phyloP scores from a whole-genome alignment of 148 eudicot genomes.

The Rheum nobile region DNA sequence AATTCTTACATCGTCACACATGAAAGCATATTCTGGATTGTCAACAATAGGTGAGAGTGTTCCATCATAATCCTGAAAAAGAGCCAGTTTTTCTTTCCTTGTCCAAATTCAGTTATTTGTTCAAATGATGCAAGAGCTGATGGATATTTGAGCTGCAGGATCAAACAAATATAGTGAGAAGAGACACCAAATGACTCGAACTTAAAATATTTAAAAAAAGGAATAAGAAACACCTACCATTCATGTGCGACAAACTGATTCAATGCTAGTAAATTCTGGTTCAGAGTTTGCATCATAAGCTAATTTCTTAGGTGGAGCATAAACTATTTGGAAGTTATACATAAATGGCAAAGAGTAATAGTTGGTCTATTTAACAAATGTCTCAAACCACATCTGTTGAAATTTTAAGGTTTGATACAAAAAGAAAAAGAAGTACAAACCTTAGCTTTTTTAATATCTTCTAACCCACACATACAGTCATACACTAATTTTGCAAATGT shows the following conservation, averaged over 20 bases:
- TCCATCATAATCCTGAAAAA: slow-evolving; percentile 97
- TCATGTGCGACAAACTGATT: slow-evolving; percentile 55
- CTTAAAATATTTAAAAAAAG: background rate
- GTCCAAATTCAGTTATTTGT: slow-evolving; percentile 47
- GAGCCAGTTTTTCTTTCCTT: slow-evolving; percentile 66
- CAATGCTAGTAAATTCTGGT: slow-evolving; percentile 29
- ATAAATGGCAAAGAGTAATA: no score
- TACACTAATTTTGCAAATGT: no score
- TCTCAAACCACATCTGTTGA: no score
- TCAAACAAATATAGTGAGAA: background rate
- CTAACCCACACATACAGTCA: no score
- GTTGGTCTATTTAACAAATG: no score
- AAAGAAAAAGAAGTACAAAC: no score
- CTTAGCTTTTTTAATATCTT: no score
- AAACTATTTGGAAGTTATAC: no score
- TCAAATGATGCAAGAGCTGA: slow-evolving; percentile 82
- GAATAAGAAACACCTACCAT: slow-evolving; percentile 29
- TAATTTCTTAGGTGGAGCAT: no score
- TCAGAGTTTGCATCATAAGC: slow-evolving; percentile 32
- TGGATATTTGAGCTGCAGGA: slow-evolving; percentile 72
- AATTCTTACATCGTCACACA: slow-evolving; percentile 62
- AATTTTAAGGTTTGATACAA: no score
- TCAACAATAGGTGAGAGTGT: no score
- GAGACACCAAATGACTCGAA: background rate
- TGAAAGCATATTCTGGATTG: slow-evolving; percentile 83